Evolutionary conservation across 2,329 filamentous ascomycete species (phyloP), one percentile per base, ranked within the genome.

Genomic region (Colletotrichum agaves): DNA sequence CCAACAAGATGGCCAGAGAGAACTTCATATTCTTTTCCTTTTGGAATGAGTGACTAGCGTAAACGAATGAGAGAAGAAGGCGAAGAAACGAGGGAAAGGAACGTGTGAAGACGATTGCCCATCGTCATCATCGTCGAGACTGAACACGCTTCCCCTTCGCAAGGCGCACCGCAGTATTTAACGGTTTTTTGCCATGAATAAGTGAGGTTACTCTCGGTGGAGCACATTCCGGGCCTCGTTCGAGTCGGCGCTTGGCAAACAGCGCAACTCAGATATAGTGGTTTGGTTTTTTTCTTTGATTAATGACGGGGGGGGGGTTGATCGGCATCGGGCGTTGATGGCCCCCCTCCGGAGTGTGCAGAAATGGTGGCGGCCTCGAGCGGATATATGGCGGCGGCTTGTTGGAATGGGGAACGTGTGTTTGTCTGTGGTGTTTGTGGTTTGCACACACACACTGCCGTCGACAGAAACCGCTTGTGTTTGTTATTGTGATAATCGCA

Each of bases 1-100:
- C 76, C 33, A 80, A 70, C 11, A 82, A 73, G 59, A 78, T 63
- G 49, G 79, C 64, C 47, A 81, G 67, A 33, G 73, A 62, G 44
- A 75, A 72, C 72, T 68, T 71, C 67, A 72, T 72, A 39, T 21
- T 44, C 11, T 21, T 23, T 50, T 55, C 7, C n/a, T n/a, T n/a
- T n/a, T n/a, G n/a, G n/a, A 46, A 58, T 35, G 55, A 58, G 27
- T n/a, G 55, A 49, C 44, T 58, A 27, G 21, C 21, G 31, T n/a
- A 35, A 3, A 53, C 31, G 31, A 53, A 44, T 8, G 2, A 35
- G 15, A 11, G 50, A 23, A 11, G 50, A 19, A 19, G n/a, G 31
- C 19, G 33, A 12, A 53, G 19, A 5, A 37, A n/a, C n/a, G 33
- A 53, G 27, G 3, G 15, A 19, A 11, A 3, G 19, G 50, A 53